A percentile compares a stretch with the other conserved stretches of the same genome.
These are phyloP conservation scores for Cutaneotrichosporon dermatis DNA, from an alignment of 1,284 basidiomycete species.

Conservation along the genomic window DNA sequence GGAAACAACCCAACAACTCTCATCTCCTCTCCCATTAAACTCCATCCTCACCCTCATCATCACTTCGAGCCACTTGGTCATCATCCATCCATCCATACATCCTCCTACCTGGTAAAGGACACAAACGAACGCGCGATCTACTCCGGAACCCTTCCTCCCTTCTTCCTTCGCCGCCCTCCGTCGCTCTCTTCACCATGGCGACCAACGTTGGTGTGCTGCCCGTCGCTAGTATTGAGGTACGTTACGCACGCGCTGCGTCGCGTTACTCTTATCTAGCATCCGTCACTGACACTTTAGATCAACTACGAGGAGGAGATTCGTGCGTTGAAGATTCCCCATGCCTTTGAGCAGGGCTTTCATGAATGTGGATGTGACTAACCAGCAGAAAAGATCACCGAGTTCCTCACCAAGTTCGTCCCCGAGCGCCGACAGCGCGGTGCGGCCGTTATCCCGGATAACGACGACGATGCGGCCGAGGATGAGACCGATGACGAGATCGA, in stretches of 20 bases:
- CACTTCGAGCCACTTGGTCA: background rate
- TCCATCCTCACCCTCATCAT: background rate
- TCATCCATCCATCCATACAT: background rate
- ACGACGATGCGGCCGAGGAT: conserved; percentile 51
- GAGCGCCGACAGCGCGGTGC: conserved; percentile 15
- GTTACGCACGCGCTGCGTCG: conserved; percentile 12
- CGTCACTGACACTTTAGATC: conserved; percentile 24
- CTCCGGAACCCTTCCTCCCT: background rate
- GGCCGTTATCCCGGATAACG: conserved; percentile 26
- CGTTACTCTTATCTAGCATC: background rate
- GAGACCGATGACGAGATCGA: conserved; percentile 62
- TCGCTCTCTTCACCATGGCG: background rate
- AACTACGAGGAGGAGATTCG: conserved; percentile 44
- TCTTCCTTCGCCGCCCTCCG: background rate
- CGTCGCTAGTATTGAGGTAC: conserved; percentile 43
- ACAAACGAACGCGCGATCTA: background rate
- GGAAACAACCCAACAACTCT: no score
- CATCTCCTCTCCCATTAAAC: no score
- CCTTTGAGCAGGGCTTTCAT: background rate
- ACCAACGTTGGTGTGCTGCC: conserved; percentile 38
- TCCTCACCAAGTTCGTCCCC: conserved; percentile 40
- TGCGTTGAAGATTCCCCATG: conserved; percentile 12
- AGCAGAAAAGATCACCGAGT: conserved; percentile 42
- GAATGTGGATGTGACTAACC: background rate
- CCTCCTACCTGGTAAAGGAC: no score